Evolutionary conservation across 1,284 basidiomycete genomes (phyloP).

Genomic region (Sanghuangporus sanghuang): DNA sequence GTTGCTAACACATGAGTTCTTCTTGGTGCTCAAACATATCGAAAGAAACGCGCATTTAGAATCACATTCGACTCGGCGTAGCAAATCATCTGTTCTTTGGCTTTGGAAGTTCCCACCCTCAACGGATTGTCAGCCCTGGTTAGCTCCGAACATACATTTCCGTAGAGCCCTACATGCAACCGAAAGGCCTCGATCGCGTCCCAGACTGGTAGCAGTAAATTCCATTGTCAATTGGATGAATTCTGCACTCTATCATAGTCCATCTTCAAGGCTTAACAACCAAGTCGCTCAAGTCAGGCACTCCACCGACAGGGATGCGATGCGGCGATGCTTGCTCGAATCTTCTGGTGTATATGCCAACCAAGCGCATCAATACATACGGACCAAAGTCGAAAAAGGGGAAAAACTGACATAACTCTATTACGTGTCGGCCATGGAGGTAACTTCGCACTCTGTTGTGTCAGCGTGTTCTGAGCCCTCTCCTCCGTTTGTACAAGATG

Average conservation of each 20-base stretch:
- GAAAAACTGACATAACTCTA: slow-evolving; percentile 59
- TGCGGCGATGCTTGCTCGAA: slow-evolving; percentile 49
- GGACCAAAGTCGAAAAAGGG: background rate
- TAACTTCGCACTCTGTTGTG: slow-evolving; percentile 45
- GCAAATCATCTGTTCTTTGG: too few species aligned
- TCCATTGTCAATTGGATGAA: background rate
- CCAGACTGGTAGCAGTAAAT: too few species aligned
- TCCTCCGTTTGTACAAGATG: slow-evolving; percentile 48
- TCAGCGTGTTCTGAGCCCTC: slow-evolving; percentile 37
- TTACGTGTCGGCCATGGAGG: slow-evolving; percentile 55
- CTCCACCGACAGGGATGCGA: slow-evolving; percentile 42
- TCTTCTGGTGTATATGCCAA: slow-evolving; percentile 27
- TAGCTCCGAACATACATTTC: too few species aligned
- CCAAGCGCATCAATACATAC: background rate
- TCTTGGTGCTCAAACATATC: too few species aligned
- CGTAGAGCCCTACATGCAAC: too few species aligned
- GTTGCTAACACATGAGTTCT: too few species aligned
- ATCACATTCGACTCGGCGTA: too few species aligned
- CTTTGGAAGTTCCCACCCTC: too few species aligned
- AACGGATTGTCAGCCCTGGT: too few species aligned
- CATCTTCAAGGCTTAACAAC: slow-evolving; percentile 36
- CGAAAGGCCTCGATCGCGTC: too few species aligned
- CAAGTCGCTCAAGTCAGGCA: slow-evolving; percentile 38
- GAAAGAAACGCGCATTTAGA: too few species aligned
- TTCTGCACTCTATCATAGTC: slow-evolving; percentile 18